Conservation (phyloP, 352 stramenopile genomes). For the Hyphochytrium catenoides region DNA sequence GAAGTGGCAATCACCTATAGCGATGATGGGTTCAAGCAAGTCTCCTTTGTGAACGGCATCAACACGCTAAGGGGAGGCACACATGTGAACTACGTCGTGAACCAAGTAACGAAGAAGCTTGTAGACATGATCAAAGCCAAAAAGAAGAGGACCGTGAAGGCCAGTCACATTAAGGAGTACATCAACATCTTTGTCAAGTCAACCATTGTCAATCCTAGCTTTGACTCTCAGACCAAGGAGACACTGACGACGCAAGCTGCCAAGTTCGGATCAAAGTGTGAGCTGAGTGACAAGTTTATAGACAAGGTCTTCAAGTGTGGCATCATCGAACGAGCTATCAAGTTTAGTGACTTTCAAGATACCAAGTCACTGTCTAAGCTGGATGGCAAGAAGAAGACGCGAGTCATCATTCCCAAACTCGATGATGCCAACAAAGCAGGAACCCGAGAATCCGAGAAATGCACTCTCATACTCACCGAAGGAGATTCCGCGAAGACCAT, state of each 20-base stretch:
- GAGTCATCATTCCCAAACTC: conserved; percentile 54
- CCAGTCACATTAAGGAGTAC: conserved; percentile 90
- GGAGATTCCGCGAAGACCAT: conserved; percentile 6
- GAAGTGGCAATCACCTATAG: conserved; percentile 75
- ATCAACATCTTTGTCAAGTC: conserved; percentile 95
- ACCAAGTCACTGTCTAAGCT: conserved; percentile 80
- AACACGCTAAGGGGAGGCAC: conserved; percentile 84
- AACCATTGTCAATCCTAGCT: conserved; percentile 95
- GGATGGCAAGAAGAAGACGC: conserved; percentile 67
- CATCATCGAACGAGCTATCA: conserved; percentile 79
- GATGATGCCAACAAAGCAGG: conserved; percentile 5
- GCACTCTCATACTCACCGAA: conserved; percentile 3
- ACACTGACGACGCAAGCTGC: conserved; percentile 75
- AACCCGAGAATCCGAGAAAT: neutral
- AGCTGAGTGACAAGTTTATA: conserved; percentile 77
- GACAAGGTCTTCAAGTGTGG: conserved; percentile 79
- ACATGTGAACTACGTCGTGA: conserved; percentile 74
- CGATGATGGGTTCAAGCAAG: conserved; percentile 77
- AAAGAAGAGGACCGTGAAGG: conserved; percentile 73
- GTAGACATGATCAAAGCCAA: conserved; percentile 88
- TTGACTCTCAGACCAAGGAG: conserved; percentile 99
- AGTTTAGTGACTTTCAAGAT: no score
- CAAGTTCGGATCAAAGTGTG: conserved; percentile 63
- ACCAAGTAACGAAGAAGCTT: conserved; percentile 58
- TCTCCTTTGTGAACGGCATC: conserved; percentile 99